phyloP scores from a whole-genome alignment of 2,329 filamentous ascomycete genomes.

The Botrytis fabae region DNA sequence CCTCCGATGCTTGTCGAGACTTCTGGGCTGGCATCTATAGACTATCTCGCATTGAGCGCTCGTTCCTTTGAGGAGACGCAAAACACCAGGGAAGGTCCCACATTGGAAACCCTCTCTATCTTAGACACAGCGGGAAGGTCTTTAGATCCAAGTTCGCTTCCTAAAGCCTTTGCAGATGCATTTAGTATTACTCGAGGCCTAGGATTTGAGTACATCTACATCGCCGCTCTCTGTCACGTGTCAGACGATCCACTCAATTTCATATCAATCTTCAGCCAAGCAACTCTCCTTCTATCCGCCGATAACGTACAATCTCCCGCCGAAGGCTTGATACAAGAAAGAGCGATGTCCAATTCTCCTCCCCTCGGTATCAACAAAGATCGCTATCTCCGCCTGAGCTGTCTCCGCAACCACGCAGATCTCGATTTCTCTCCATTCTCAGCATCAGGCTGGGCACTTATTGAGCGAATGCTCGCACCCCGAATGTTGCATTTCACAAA shows the following conservation, averaged over 20 bases:
- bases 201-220: neutral
- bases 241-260: neutral
- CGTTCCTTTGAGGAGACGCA: neutral
- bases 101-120: neutral
- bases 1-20: neutral
- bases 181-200: neutral
- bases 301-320: neutral
- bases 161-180: neutral
- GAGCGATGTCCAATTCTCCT: neutral
- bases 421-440: neutral
- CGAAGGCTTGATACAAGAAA: neutral
- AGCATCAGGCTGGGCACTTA: neutral
- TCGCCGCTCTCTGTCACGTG: neutral
- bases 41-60: neutral
- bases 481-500: neutral
- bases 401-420: neutral
- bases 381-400: neutral
- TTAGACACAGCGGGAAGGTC: too few species aligned
- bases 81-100: too few species aligned
- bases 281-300: neutral
- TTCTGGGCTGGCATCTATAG: neutral
- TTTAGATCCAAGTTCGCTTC: neutral
- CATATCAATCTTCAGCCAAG: neutral
- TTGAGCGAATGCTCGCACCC: neutral
- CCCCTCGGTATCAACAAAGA: neutral